Conservation (phyloP, 305 asterid species). For the Solanum hybrid region DNA sequence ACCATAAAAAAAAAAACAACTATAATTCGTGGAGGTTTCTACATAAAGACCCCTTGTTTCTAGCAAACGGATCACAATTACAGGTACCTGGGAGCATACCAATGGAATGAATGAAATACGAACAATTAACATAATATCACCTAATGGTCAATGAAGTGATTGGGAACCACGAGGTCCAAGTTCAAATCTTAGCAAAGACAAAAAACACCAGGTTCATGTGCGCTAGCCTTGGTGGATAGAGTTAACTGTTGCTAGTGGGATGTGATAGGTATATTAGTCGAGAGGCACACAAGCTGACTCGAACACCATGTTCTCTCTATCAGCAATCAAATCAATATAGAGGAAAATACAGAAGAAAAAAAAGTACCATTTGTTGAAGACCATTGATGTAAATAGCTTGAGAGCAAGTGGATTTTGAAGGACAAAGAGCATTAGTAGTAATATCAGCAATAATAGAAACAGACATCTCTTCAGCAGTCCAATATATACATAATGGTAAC, state of each 20-base stretch:
- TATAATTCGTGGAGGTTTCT: background rate
- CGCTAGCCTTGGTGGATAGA: no score
- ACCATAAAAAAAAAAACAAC: no score
- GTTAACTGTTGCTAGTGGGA: background rate
- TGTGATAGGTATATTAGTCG: rapidly evolving
- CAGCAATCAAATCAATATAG: background rate
- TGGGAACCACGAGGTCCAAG: background rate
- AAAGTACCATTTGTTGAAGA: slow-evolving; percentile 66
- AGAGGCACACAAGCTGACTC: background rate
- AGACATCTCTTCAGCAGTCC: slow-evolving; percentile 93
- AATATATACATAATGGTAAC: slow-evolving; percentile 59
- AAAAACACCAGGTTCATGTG: background rate
- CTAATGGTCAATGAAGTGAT: background rate
- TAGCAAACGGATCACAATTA: background rate
- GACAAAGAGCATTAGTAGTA: slow-evolving; percentile 77
- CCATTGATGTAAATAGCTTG: slow-evolving; percentile 81
- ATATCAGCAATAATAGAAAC: slow-evolving; percentile 79
- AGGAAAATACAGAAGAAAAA: background rate
- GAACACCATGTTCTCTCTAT: background rate
- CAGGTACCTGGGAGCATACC: background rate
- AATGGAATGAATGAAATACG: background rate
- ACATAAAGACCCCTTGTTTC: background rate
- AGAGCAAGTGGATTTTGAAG: slow-evolving; percentile 46
- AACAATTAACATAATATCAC: background rate
- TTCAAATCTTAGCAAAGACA: background rate